A percentile compares a stretch with the other conserved stretches of the same genome.
Conservation (phyloP, 163 green algal species). For the Chloroidium sp. region DNA sequence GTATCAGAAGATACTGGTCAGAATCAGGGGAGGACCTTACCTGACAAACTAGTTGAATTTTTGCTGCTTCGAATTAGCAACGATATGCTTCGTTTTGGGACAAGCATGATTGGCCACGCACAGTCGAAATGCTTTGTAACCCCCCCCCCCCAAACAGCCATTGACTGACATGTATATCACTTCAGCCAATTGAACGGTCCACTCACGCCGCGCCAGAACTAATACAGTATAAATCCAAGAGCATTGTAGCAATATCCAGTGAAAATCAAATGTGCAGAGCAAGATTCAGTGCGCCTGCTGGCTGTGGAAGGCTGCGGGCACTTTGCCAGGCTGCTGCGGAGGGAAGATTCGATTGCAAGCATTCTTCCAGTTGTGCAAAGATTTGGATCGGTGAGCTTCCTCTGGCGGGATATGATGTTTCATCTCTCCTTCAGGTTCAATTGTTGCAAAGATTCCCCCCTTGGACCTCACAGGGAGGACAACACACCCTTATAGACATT, state of each 20-base stretch:
- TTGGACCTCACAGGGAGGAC: too few species aligned
- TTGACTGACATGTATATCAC: neutral
- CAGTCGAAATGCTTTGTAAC: neutral
- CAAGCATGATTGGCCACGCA: neutral
- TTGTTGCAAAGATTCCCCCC: too few species aligned
- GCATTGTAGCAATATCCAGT: neutral
- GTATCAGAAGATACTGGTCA: too few species aligned
- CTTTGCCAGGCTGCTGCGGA: slow-evolving; percentile 67
- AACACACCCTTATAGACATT: too few species aligned
- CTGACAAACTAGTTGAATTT: too few species aligned
- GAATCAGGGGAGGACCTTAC: too few species aligned
- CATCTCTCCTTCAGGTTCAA: too few species aligned
- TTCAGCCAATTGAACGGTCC: neutral
- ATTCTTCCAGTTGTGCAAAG: slow-evolving; percentile 85
- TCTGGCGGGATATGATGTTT: too few species aligned
- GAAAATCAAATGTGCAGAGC: slow-evolving; percentile 55
- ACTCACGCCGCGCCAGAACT: neutral
- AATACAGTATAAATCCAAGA: slow-evolving; percentile 1
- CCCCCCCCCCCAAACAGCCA: neutral
- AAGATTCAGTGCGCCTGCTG: slow-evolving; percentile 94
- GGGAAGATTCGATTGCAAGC: slow-evolving; percentile 54
- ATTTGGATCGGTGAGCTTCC: slow-evolving; percentile 41
- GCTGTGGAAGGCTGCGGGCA: slow-evolving; percentile 86
- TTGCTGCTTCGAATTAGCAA: too few species aligned
- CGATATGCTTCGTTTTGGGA: too few species aligned